A percentile compares a stretch with the other conserved stretches of the same genome.
These are phyloP conservation scores for Bretschneidera sinensis DNA, from an alignment of 345 rosid species.

Conservation along the genomic window DNA sequence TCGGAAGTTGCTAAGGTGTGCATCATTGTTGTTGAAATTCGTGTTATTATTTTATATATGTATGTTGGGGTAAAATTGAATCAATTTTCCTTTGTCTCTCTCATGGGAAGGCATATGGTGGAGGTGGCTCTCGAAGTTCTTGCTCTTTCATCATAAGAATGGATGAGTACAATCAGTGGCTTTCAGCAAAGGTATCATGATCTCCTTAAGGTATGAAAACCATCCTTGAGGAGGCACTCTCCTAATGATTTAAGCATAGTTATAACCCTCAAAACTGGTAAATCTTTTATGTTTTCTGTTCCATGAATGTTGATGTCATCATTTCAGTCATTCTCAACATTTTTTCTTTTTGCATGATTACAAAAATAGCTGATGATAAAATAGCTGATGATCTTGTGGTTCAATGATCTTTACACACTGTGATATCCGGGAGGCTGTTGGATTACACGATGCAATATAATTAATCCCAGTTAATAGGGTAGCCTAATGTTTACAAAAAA, in stretches of 20 bases:
- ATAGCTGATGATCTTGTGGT: not conserved
- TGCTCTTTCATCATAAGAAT: constrained; percentile 88
- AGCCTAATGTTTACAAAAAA: too few relatives aligned
- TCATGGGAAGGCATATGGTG: constrained; percentile 77
- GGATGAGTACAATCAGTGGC: constrained; percentile 83
- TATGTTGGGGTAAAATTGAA: not conserved
- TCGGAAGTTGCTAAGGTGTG: constrained; percentile 84
- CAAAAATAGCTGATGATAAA: too few relatives aligned
- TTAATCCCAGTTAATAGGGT: too few relatives aligned
- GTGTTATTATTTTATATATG: not conserved
- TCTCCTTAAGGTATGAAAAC: constrained; percentile 10
- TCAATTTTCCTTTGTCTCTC: constrained; percentile 1
- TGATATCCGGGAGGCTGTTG: too few relatives aligned
- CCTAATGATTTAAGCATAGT: not conserved
- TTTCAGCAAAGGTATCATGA: constrained; percentile 27
- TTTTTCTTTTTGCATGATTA: too few relatives aligned
- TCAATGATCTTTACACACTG: too few relatives aligned
- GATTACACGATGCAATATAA: too few relatives aligned
- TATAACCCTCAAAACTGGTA: not conserved
- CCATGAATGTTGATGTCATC: too few relatives aligned
- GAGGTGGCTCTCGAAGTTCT: constrained; percentile 65
- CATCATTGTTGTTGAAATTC: not conserved
- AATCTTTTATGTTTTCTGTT: not conserved
- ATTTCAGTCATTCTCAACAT: not conserved
- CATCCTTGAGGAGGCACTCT: not conserved